Evolutionary conservation across 2,329 filamentous ascomycete genomes (phyloP), one percentile per base, ranked within the genome.

Genomic region (Verticillium nubilum): DNA sequence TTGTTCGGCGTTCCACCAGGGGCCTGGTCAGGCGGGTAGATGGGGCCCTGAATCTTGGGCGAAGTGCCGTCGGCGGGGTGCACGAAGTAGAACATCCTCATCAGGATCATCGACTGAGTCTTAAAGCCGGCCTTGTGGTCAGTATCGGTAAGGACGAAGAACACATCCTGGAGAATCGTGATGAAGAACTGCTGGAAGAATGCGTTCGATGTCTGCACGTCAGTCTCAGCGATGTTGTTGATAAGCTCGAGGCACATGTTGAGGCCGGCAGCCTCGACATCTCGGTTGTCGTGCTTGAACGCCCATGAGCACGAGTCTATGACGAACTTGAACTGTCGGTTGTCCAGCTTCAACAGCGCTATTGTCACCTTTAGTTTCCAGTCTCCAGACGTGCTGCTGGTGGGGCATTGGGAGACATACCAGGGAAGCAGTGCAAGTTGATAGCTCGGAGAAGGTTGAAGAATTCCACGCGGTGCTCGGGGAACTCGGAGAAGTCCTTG

Each of bases 291-390:
- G 76, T 99, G 95, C 81, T 99, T 99, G 80, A 94, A 97, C n/a
- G 96, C 95, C 96, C 95, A 99, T 83, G 98, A 92, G 81, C 96
- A 99, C 35, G 94, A 96, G 74, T 99, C 95, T 66, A 99, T 98
- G 68, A 99, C 93, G 71, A 98, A 96, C 78, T 99, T 99, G 86
- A 99, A 99, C 72, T 97, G 95, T 61, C 92, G 87, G 69, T 91
- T 94, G 72, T 99, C 94, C 33, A 99, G 86, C 76, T 96, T 96
- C 65, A 99, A 83, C 25, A 99, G 84, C 1, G 95, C 86, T 81
- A 15, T n/a, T 4, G 29, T 19, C 23, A 54, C 23, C 26, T 19
- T 23, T 26, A 10, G 23, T 19, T 9, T 47, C 42, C 42, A 47
- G 19, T 47, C 23, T 9, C 17, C 19, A 23, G 17, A n/a, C 6